Evolutionary conservation across 805 yeast species (phyloP).

Genomic region (Saturnispora ahearnii): DNA sequence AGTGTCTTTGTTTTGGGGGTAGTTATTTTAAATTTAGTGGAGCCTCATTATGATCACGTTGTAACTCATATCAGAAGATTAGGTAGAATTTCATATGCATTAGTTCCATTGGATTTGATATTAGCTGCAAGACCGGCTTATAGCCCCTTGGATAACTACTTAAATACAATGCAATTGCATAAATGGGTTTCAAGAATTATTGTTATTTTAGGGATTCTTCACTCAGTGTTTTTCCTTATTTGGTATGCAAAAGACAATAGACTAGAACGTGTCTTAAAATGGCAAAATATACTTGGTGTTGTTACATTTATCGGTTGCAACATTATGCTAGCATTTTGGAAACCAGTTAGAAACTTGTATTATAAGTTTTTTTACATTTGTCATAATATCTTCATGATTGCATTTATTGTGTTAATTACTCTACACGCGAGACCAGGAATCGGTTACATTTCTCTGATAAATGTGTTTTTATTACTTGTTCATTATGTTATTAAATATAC

Average conservation of each 20-base stretch:
- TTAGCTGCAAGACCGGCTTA: constrained; percentile 51
- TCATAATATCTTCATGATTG: constrained; percentile 45
- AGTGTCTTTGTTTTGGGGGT: not conserved
- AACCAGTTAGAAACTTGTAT: constrained; percentile 37
- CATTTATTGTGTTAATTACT: constrained; percentile 36
- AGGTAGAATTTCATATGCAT: constrained; percentile 52
- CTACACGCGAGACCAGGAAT: constrained; percentile 72
- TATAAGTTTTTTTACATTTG: constrained; percentile 48
- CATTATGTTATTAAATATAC: constrained; percentile 31
- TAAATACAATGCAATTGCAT: constrained; percentile 49
- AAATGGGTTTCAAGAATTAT: constrained; percentile 64
- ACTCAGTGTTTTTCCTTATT: constrained; percentile 42
- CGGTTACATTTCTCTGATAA: constrained; percentile 25
- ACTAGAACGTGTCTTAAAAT: constrained; percentile 28
- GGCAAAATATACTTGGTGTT: constrained; percentile 46
- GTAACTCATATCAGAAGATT: constrained; percentile 40
- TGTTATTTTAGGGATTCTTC: constrained; percentile 36
- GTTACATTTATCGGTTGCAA: constrained; percentile 30
- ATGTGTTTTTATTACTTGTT: constrained; percentile 25
- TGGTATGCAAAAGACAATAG: constrained; percentile 35
- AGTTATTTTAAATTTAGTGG: constrained; percentile 22
- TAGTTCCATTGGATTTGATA: constrained; percentile 50
- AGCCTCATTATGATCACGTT: constrained; percentile 27
- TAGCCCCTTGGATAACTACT: constrained; percentile 38
- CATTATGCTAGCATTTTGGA: constrained; percentile 34